Evolutionary conservation across 768 basidiomycete genomes (phyloP).

Genomic region (Boletus sensibilis): DNA sequence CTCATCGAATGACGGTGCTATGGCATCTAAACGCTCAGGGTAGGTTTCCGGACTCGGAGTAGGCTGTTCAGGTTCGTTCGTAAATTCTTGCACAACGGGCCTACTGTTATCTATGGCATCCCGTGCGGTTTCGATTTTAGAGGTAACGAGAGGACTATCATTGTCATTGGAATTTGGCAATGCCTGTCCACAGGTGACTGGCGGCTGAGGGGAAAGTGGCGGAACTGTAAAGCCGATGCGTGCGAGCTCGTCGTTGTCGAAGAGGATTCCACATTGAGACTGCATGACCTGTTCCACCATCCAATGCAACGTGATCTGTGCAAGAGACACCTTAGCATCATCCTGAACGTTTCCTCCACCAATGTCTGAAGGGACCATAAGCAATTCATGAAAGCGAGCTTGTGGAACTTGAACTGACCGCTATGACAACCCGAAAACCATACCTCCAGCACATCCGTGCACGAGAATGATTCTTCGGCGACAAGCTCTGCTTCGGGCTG

Average conservation of each 20-base stretch:
- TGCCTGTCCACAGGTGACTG: neutral
- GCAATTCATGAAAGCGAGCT: neutral
- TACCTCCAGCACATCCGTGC: slow-evolving; percentile 66
- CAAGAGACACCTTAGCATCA: slow-evolving; percentile 39
- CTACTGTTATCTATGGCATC: neutral
- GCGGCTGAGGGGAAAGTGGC: slow-evolving; percentile 4
- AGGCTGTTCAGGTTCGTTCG: neutral
- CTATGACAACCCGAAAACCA: slow-evolving; percentile 78
- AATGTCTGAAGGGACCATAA: slow-evolving; percentile 46
- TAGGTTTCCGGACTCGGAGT: neutral
- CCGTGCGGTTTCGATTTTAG: neutral
- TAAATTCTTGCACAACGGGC: neutral
- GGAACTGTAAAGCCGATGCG: slow-evolving; percentile 38
- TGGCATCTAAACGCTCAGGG: slow-evolving; percentile 28
- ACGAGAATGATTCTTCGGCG: neutral
- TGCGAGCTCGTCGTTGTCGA: slow-evolving; percentile 49
- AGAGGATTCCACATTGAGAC: slow-evolving; percentile 59
- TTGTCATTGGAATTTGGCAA: neutral
- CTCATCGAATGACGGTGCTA: slow-evolving; percentile 55
- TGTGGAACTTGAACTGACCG: slow-evolving; percentile 42
- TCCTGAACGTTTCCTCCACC: slow-evolving; percentile 63
- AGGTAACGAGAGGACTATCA: neutral
- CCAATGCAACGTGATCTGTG: slow-evolving; percentile 70
- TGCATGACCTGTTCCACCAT: slow-evolving; percentile 68
- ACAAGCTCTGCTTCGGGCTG: neutral